Percentiles rank a stretch among this genome's conserved stretches.
Conservation (phyloP, 768 basidiomycete species). For the Kwoniella botswanensis region DNA sequence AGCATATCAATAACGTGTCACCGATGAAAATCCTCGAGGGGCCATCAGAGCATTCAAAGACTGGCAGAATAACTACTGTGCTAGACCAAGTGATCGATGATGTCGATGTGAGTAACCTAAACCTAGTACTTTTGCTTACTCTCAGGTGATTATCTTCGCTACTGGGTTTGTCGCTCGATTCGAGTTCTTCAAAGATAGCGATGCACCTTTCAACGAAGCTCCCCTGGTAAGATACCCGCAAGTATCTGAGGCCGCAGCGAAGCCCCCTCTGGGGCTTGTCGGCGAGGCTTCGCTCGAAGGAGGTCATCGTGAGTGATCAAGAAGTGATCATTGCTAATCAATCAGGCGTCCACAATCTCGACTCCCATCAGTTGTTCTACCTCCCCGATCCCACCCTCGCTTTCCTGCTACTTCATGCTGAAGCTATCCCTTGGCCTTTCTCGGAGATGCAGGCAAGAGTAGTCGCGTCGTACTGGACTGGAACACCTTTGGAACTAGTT, state of each 20-base stretch:
- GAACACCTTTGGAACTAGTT: slow-evolving; percentile 12
- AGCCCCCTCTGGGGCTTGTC: not conserved
- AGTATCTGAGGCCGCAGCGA: not conserved
- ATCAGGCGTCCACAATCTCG: slow-evolving; percentile 14
- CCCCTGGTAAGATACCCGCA: slow-evolving; percentile 6
- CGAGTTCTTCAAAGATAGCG: slow-evolving; percentile 16
- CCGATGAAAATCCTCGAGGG: slow-evolving; percentile 12
- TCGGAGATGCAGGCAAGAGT: slow-evolving; percentile 22
- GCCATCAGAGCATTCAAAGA: slow-evolving; percentile 7
- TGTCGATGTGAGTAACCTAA: slow-evolving; percentile 8
- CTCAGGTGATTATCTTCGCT: slow-evolving; percentile 19
- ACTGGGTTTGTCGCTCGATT: slow-evolving; percentile 15
- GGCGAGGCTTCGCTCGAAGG: slow-evolving; percentile 10
- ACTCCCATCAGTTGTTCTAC: slow-evolving; percentile 20
- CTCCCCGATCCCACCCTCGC: slow-evolving; percentile 18
- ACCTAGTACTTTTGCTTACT: not conserved
- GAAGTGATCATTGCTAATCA: not conserved
- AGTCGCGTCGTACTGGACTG: slow-evolving; percentile 9
- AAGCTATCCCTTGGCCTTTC: slow-evolving; percentile 20
- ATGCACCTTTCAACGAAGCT: slow-evolving; percentile 14
- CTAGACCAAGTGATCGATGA: slow-evolving; percentile 15
- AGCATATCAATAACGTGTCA: slow-evolving; percentile 13
- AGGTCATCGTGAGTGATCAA: slow-evolving; percentile 12
- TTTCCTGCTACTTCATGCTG: slow-evolving; percentile 17
- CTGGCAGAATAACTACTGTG: slow-evolving; percentile 11